Conservation (phyloP, 2,329 filamentous ascomycete species). For the Geosmithia morbida region DNA sequence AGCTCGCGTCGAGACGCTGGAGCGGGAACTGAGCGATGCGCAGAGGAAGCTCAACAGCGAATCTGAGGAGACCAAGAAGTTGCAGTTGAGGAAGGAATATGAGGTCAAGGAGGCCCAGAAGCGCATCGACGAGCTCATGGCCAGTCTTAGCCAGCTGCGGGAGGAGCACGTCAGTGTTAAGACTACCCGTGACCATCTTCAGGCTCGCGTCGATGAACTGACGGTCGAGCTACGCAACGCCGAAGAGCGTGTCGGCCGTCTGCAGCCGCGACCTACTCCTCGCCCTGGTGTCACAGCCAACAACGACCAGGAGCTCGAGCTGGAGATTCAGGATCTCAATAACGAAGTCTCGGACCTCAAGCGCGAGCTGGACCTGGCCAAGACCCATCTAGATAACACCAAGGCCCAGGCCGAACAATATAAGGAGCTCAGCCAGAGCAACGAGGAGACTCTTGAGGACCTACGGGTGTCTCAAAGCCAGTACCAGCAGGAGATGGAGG, state of each 20-base stretch:
- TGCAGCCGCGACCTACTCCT: slow-evolving; percentile 66
- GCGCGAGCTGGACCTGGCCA: slow-evolving; percentile 70
- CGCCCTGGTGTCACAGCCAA: slow-evolving; percentile 32
- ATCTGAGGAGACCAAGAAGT: slow-evolving; percentile 70
- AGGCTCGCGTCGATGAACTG: slow-evolving; percentile 77
- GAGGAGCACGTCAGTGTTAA: slow-evolving; percentile 79
- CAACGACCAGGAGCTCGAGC: slow-evolving; percentile 30
- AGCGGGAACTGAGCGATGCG: slow-evolving; percentile 60
- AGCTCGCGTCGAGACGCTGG: slow-evolving; percentile 60
- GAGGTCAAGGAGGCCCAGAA: slow-evolving; percentile 81
- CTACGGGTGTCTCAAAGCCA: slow-evolving; percentile 71
- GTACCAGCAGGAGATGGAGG: slow-evolving; percentile 76
- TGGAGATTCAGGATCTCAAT: slow-evolving; percentile 64
- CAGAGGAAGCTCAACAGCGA: slow-evolving; percentile 79
- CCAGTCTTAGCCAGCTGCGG: slow-evolving; percentile 63
- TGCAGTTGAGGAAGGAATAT: slow-evolving; percentile 73
- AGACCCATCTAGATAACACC: slow-evolving; percentile 65
- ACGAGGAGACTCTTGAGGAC: slow-evolving; percentile 75
- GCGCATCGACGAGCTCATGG: slow-evolving; percentile 80
- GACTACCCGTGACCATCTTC: slow-evolving; percentile 78
- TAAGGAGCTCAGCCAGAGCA: slow-evolving; percentile 71
- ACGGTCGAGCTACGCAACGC: slow-evolving; percentile 77
- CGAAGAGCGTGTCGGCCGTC: slow-evolving; percentile 69
- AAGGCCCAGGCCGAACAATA: slow-evolving; percentile 77
- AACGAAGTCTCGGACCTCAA: slow-evolving; percentile 77